Percentiles rank a stretch among this genome's conserved stretches.
Conservation (phyloP, 345 rosid genomes). For the Tarenaya hassleriana region DNA sequence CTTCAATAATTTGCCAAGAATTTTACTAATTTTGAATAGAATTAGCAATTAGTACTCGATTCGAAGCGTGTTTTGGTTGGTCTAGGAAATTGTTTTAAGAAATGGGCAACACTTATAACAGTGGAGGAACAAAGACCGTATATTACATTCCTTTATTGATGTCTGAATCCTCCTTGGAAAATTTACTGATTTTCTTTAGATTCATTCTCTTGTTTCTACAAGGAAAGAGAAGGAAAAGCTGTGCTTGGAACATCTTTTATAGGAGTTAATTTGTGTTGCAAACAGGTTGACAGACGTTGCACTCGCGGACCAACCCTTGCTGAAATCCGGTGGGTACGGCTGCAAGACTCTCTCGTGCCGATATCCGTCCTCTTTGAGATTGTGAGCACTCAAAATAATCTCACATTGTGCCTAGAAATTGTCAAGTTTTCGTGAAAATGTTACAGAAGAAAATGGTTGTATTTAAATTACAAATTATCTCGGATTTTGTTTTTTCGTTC, state of each 20-base stretch:
- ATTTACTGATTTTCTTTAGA: no score
- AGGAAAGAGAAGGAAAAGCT: background rate
- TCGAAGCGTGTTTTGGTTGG: no score
- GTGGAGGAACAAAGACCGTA: no score
- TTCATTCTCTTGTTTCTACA: no score
- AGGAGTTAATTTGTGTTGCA: background rate
- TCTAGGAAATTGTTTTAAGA: no score
- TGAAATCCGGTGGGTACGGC: conserved; percentile 14
- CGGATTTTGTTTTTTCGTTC: background rate
- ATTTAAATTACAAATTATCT: conserved; percentile 7
- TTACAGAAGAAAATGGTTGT: background rate
- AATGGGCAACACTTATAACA: no score
- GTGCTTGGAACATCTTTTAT: background rate
- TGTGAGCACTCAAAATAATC: conserved; percentile 12
- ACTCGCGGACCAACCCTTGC: conserved; percentile 13
- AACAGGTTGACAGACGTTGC: conserved; percentile 21
- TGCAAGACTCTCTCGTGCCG: conserved; percentile 16
- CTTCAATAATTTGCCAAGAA: background rate
- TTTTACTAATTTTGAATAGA: background rate
- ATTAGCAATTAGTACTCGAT: no score
- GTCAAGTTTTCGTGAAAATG: no score
- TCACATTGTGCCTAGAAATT: background rate
- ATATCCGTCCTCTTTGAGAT: conserved; percentile 8
- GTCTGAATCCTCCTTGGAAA: no score
- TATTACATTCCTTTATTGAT: no score